Percentiles rank a stretch among this genome's conserved stretches.
Evolutionary conservation across 768 basidiomycete genomes (phyloP).

Genomic region (Macrolepiota albuminosa): DNA sequence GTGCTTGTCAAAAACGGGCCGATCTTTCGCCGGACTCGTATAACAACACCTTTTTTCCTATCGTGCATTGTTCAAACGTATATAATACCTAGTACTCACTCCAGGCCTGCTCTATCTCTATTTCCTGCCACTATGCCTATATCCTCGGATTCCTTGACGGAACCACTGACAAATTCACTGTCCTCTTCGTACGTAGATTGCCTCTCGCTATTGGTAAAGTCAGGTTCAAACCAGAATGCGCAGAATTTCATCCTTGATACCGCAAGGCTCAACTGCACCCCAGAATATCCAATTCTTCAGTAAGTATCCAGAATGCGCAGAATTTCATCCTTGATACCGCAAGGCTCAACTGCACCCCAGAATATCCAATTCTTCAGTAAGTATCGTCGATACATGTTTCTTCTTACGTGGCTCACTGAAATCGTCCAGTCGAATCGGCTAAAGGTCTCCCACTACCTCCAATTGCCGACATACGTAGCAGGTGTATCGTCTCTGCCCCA

Average conservation of each 20-base stretch:
- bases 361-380: slow-evolving; percentile 17
- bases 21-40: background rate
- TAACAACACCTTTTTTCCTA: background rate
- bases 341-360: background rate
- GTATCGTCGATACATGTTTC: background rate
- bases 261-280: background rate
- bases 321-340: background rate
- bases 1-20: background rate
- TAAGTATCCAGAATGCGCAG: slow-evolving; percentile 2
- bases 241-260: background rate
- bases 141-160: background rate
- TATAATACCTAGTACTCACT: background rate
- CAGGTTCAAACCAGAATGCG: background rate
- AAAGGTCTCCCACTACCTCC: slow-evolving; percentile 2
- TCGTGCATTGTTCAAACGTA: background rate
- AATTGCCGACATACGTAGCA: background rate
- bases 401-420: background rate
- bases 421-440: slow-evolving; percentile 3
- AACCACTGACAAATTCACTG: background rate
- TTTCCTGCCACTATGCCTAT: background rate
- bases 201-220: background rate
- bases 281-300: slow-evolving; percentile 17
- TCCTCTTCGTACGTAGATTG: background rate
- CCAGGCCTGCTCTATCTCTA: background rate
- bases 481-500: slow-evolving; percentile 6